phyloP scores from a whole-genome alignment of 768 basidiomycete genomes.

The Rhodosporidiobolus odoratus region DNA sequence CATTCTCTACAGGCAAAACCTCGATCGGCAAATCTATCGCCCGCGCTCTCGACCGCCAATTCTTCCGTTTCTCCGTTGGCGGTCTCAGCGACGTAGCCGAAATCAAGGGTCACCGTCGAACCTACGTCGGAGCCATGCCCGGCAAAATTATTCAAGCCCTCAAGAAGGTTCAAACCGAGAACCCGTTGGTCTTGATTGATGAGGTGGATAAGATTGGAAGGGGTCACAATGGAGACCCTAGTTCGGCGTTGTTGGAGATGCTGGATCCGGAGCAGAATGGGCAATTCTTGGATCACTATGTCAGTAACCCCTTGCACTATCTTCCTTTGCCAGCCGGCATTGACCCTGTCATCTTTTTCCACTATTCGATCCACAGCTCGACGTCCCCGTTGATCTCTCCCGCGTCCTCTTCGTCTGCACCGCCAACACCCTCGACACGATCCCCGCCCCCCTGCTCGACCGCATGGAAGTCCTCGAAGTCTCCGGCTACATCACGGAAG shows the following conservation, averaged over 20 bases:
- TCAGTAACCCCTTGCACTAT: slow-evolving; percentile 56
- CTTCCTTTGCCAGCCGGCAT: slow-evolving; percentile 86
- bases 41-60: slow-evolving; percentile 78
- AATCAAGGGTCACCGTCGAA: slow-evolving; percentile 95
- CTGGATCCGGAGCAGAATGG: slow-evolving; percentile 70
- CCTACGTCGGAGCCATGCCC: slow-evolving; percentile 60
- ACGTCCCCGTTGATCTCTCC: slow-evolving; percentile 88
- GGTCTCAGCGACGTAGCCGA: slow-evolving; percentile 96
- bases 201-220: slow-evolving; percentile 71
- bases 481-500: slow-evolving; percentile 62
- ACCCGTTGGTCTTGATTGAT: slow-evolving; percentile 65
- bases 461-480: slow-evolving; percentile 84
- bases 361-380: slow-evolving; percentile 51
- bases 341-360: slow-evolving; percentile 51
- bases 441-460: slow-evolving; percentile 80
- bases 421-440: slow-evolving; percentile 83
- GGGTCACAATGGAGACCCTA: slow-evolving; percentile 81
- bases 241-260: slow-evolving; percentile 83
- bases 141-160: slow-evolving; percentile 69
- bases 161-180: slow-evolving; percentile 74
- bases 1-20: slow-evolving; percentile 67
- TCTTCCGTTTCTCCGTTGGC: slow-evolving; percentile 95
- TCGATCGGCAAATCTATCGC: slow-evolving; percentile 93
- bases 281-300: slow-evolving; percentile 72
- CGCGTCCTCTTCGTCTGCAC: slow-evolving; percentile 97